A percentile compares a stretch with the other conserved stretches of the same genome.
Evolutionary conservation across 805 yeast species (phyloP).

Genomic region (Barnettozyma vustinii): DNA sequence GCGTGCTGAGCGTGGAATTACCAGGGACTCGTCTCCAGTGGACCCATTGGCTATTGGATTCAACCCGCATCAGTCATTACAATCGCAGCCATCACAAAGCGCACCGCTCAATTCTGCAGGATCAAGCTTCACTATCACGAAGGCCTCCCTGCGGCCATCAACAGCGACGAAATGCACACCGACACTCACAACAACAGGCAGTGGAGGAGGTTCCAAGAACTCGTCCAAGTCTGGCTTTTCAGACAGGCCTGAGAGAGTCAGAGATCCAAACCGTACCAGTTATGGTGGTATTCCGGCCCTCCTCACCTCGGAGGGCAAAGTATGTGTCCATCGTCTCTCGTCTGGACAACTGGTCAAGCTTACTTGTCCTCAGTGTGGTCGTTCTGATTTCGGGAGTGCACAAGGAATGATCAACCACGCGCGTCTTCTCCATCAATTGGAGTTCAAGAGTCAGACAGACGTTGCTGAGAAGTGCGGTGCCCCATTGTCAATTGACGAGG

Average conservation of each 20-base stretch:
- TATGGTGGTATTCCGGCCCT: conserved; percentile 45
- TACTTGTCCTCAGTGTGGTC: conserved; percentile 60
- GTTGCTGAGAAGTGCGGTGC: conserved; percentile 69
- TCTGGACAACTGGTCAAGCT: conserved; percentile 68
- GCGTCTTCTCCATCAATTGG: conserved; percentile 66
- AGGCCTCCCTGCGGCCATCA: conserved; percentile 8
- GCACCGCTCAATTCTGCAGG: neutral
- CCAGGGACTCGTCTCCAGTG: neutral
- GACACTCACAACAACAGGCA: neutral
- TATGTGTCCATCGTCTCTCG: conserved; percentile 56
- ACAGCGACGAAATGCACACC: neutral
- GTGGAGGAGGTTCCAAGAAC: neutral
- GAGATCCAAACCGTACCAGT: conserved; percentile 31
- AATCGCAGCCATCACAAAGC: neutral
- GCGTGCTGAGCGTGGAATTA: conserved; percentile 2
- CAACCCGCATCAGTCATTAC: neutral
- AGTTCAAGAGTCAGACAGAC: conserved; percentile 64
- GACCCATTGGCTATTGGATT: neutral
- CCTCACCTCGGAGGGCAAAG: conserved; percentile 32
- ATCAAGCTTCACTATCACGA: conserved; percentile 6
- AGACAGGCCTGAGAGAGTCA: conserved; percentile 14
- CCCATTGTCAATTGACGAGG: conserved; percentile 47
- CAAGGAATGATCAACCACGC: conserved; percentile 80
- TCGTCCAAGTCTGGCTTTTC: neutral
- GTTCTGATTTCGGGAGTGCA: conserved; percentile 69